Conservation (phyloP, 768 basidiomycete genomes). For the Postia placenta region DNA sequence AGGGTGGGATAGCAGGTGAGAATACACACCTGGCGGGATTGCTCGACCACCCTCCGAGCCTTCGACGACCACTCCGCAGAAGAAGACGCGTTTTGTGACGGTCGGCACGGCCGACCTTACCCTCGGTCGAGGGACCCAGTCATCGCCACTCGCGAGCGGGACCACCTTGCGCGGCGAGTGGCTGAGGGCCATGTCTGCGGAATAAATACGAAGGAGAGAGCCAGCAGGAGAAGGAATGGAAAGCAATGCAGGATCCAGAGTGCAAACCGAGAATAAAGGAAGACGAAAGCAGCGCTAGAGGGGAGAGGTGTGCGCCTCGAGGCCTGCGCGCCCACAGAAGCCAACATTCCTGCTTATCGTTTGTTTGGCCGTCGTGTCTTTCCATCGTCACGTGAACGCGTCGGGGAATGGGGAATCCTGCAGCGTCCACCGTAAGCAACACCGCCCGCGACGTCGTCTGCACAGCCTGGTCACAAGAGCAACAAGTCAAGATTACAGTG, state of each 20-base stretch:
- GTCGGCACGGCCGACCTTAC: conserved; percentile 31
- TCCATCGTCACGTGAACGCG: no score
- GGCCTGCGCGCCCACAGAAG: no score
- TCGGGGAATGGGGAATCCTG: no score
- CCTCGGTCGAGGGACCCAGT: conserved; percentile 36
- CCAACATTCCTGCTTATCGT: no score
- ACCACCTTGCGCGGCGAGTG: conserved; percentile 69
- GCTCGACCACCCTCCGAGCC: conserved; percentile 65
- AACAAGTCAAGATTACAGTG: no score
- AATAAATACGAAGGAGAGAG: conserved; percentile 8
- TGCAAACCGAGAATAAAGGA: background rate
- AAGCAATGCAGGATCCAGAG: background rate
- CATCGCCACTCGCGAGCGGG: conserved; percentile 67
- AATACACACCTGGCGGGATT: conserved; percentile 52
- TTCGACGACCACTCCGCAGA: conserved; percentile 87
- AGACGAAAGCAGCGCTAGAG: background rate
- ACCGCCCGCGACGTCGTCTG: no score
- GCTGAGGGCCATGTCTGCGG: conserved; percentile 50
- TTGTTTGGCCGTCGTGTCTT: no score
- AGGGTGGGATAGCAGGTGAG: background rate
- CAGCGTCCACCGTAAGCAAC: no score
- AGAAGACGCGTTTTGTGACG: conserved; percentile 77
- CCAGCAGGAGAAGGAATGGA: background rate
- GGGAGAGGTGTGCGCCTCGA: conserved; percentile 9
- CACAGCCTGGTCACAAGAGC: no score